These are phyloP conservation scores for Ophiostoma novo-ulmi DNA, from an alignment of 2,329 filamentous ascomycete species.

Conservation along the genomic window DNA sequence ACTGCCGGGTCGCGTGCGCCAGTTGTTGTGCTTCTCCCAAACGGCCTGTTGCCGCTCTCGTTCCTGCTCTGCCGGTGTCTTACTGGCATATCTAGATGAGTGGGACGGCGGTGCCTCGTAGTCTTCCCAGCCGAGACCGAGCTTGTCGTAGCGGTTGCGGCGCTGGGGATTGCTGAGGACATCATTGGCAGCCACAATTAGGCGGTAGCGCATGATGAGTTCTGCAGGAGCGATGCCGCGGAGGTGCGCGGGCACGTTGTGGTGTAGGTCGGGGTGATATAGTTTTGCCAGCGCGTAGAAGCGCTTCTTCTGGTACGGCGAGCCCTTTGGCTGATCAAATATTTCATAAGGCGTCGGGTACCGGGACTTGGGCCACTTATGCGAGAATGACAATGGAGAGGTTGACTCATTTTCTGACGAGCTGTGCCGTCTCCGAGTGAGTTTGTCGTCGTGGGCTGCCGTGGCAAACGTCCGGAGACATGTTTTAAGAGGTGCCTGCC, in stretches of 20 bases:
- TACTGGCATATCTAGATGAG: conserved; percentile 40
- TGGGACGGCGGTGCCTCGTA: conserved; percentile 12
- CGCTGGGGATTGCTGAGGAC: conserved; percentile 78
- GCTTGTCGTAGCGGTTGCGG: conserved; percentile 74
- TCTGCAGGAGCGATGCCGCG: conserved; percentile 52
- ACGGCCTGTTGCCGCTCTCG: neutral
- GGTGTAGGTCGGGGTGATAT: conserved; percentile 78
- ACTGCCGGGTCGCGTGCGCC: conserved; percentile 46
- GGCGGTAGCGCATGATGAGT: conserved; percentile 81
- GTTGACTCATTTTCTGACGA: neutral
- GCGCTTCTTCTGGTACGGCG: conserved; percentile 72
- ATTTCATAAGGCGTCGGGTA: conserved; percentile 86
- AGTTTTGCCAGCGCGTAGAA: conserved; percentile 93
- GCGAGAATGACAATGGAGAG: neutral
- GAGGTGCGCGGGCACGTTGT: conserved; percentile 34
- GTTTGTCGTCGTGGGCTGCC: conserved; percentile 17
- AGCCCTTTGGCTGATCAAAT: conserved; percentile 53
- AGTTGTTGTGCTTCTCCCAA: conserved; percentile 38
- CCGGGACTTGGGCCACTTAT: conserved; percentile 43
- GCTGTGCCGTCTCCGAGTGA: neutral
- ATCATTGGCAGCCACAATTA: conserved; percentile 81
- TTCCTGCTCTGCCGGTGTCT: conserved; percentile 32
- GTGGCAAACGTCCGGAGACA: conserved; percentile 18
- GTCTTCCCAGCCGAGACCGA: conserved; percentile 72
- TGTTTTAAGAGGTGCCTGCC: too few species aligned